Evolutionary conservation across 2,329 filamentous ascomycete species (phyloP), one percentile per base, ranked within the genome.

Genomic region (Simplicillium sp.): DNA sequence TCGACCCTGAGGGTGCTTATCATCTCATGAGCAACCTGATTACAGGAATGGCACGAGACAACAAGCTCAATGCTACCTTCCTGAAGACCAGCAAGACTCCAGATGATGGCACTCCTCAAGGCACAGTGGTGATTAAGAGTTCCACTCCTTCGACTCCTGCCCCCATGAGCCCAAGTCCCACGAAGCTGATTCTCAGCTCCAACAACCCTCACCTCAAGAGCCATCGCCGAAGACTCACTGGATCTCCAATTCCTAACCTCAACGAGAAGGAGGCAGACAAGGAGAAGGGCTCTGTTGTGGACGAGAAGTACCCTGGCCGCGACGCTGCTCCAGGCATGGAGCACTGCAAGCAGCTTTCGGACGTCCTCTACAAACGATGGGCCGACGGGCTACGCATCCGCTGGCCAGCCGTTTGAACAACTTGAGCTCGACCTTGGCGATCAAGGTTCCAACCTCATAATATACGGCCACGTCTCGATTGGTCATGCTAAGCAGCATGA

Each of bases 321-420:
- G 65, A 72, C 39, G 55, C 72, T 2, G 62, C 64, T 36, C 74
- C 80, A 2, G 90, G 88, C 2, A 90, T 96, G 86, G 89, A 96
- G 61, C 90, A 96, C 62, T 85, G 84, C 49, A 87, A 87, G 55
- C 80, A 94, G 57, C 71, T 97, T 31, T 87, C 86, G 1, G 88
- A 96, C 58, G 86, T 94, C 15, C 74, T 98, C 15, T 97, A 96
- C 63, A 79, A 82, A 13, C 77, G 90, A 34, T 98, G 92, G 92
- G 80, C 82, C 3, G 86, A 94, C 44, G 88, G 87, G 2, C 66
- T 97, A 52, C 80, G 81, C 48, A 73, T 77, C 41, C 71, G 84
- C 42, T 89, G 84, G 84, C 71, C 72, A 3, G 66, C 64, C 4
- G 48, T 64, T 14, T 65, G 44, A 54, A 34, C 16, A 16, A 25